These are phyloP conservation scores for Rossbeevera mucosa DNA, from an alignment of 768 basidiomycete genomes.

Conservation along the genomic window DNA sequence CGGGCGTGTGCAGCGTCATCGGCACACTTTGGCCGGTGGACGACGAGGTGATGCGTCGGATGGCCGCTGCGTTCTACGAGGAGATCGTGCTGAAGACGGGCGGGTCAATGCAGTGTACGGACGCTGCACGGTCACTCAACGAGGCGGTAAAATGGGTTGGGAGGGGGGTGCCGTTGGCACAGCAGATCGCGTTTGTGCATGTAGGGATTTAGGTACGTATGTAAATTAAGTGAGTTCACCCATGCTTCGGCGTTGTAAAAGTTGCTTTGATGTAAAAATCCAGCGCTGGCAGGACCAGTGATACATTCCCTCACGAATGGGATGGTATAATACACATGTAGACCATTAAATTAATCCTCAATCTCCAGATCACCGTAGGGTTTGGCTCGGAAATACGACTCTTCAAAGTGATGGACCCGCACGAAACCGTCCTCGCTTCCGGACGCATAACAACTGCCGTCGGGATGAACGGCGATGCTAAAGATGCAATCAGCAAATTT, in stretches of 20 bases:
- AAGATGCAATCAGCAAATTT: conserved; percentile 6
- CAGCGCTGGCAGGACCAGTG: neutral
- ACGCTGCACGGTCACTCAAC: conserved; percentile 17
- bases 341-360: conserved; percentile 41
- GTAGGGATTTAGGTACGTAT: conserved; percentile 26
- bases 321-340: conserved; percentile 4
- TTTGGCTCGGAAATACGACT: conserved; percentile 86
- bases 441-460: conserved; percentile 83
- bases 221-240: neutral
- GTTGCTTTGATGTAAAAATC: neutral
- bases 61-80: conserved; percentile 22
- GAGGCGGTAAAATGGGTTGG: conserved; percentile 15
- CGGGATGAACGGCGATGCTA: conserved; percentile 90
- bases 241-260: neutral
- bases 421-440: conserved; percentile 97
- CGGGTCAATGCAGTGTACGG: conserved; percentile 9
- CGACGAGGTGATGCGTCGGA: conserved; percentile 20
- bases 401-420: conserved; percentile 89
- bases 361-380: conserved; percentile 89
- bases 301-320: conserved; percentile 7
- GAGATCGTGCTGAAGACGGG: conserved; percentile 12
- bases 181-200: conserved; percentile 28
- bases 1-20: conserved; percentile 31
- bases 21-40: conserved; percentile 34
- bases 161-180: conserved; percentile 15